These are phyloP conservation scores for Apiotrichum gracile DNA, from an alignment of 1,284 basidiomycete species.

Conservation along the genomic window DNA sequence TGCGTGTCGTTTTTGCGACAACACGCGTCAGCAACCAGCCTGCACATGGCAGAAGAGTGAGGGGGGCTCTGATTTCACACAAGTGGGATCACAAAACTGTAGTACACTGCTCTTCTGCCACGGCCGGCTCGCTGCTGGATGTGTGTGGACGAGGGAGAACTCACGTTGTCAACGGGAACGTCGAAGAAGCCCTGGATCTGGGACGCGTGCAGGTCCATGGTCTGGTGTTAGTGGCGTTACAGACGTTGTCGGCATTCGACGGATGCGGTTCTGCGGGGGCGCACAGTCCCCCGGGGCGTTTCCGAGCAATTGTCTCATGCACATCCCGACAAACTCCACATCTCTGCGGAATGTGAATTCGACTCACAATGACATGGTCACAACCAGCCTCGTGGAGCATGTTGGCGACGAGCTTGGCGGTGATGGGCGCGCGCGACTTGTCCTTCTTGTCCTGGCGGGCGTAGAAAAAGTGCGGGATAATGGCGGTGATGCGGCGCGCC, in stretches of 20 bases:
- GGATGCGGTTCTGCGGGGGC: neutral
- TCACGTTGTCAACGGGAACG: constrained; percentile 98
- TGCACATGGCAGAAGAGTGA: neutral
- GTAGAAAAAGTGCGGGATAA: constrained; percentile 91
- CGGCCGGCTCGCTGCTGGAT: neutral
- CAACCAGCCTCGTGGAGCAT: constrained; percentile 97
- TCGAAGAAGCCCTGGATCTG: constrained; percentile 99
- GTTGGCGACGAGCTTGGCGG: constrained; percentile 97
- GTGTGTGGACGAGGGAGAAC: constrained; percentile 45
- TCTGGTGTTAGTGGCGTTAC: constrained; percentile 49
- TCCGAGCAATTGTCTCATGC: neutral
- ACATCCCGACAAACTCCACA: no score
- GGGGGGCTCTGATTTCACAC: neutral
- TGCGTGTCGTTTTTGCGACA: neutral
- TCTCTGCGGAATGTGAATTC: no score
- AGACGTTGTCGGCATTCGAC: neutral
- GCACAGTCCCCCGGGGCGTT: neutral
- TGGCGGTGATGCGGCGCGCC: constrained; percentile 91
- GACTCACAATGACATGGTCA: constrained; percentile 93
- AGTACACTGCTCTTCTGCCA: neutral
- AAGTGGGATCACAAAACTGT: constrained; percentile 1
- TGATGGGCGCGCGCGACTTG: constrained; percentile 97
- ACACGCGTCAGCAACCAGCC: neutral
- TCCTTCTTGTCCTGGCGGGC: constrained; percentile 99
- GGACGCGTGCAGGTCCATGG: constrained; percentile 96